These are phyloP conservation scores for Letharia columbiana DNA, from an alignment of 495 filamentous ascomycete species.

Conservation along the genomic window DNA sequence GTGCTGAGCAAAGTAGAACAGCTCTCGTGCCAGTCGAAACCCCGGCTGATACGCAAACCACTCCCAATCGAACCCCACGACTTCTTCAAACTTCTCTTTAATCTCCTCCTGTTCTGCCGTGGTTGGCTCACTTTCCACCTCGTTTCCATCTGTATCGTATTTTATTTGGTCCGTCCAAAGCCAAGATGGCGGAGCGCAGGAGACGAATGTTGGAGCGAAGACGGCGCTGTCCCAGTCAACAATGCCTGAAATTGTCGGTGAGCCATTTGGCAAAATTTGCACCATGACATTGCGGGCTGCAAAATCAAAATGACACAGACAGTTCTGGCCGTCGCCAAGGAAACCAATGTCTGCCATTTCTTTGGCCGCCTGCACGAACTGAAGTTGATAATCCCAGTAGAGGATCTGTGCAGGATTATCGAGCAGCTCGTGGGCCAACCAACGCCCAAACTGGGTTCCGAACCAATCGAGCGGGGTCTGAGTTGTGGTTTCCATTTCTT, in stretches of 20 bases:
- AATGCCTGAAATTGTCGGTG: conserved; percentile 34
- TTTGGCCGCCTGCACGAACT: not conserved
- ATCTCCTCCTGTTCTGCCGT: conserved; percentile 15
- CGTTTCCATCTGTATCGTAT: conserved; percentile 20
- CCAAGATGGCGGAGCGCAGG: conserved; percentile 30
- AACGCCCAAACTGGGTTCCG: conserved; percentile 4
- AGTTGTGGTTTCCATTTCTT: not conserved
- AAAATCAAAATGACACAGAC: conserved; percentile 32
- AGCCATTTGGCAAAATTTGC: conserved; percentile 19
- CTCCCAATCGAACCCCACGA: conserved; percentile 19
- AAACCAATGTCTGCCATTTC: not conserved
- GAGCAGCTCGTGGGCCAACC: conserved; percentile 1
- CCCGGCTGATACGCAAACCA: conserved; percentile 21
- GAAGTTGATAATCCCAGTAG: not conserved
- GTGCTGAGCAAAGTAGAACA: conserved; percentile 7
- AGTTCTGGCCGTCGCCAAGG: not conserved
- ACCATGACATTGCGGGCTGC: conserved; percentile 48
- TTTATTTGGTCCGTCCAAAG: conserved; percentile 24
- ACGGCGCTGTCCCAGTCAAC: conserved; percentile 44
- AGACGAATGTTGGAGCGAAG: conserved; percentile 25
- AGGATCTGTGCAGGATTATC: not conserved
- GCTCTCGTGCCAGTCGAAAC: conserved; percentile 26
- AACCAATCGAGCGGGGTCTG: not conserved
- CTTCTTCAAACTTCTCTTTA: conserved; percentile 28
- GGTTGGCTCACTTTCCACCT: conserved; percentile 20